Percentiles rank a stretch among this genome's conserved stretches.
Conservation (phyloP, 441 rosid genomes). For the Bruguiera hainesii region DNA sequence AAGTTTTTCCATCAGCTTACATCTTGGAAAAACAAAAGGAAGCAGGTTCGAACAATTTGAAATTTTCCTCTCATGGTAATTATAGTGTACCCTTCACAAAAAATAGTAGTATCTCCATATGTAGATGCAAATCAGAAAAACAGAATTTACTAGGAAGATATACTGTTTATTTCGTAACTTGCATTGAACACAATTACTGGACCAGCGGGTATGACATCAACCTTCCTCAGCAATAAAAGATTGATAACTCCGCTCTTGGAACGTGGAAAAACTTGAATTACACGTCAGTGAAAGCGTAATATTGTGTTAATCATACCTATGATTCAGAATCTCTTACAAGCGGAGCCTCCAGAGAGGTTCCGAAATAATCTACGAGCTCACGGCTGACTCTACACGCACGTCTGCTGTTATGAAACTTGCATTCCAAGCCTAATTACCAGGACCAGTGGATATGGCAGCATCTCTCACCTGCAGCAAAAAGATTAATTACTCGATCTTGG, state of each 20-base stretch:
- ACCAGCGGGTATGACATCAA: too few relatives aligned
- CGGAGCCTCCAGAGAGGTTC: too few relatives aligned
- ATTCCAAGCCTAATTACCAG: conserved; percentile 72
- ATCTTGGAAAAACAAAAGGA: conserved; percentile 94
- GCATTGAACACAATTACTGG: too few relatives aligned
- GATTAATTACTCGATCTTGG: conserved; percentile 19
- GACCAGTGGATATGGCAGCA: conserved; percentile 65
- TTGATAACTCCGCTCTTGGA: too few relatives aligned
- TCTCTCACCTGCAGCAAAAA: conserved; percentile 68
- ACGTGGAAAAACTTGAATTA: too few relatives aligned
- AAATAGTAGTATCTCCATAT: conserved; percentile 15
- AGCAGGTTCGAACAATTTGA: conserved; percentile 70
- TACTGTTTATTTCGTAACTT: conserved; percentile 17
- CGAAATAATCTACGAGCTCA: too few relatives aligned
- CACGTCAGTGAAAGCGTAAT: too few relatives aligned
- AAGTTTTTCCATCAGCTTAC: conserved; percentile 30
- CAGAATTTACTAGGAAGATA: conserved; percentile 65
- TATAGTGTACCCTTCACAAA: conserved; percentile 80
- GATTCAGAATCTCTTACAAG: too few relatives aligned
- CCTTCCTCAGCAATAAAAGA: too few relatives aligned
- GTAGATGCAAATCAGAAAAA: conserved; percentile 16
- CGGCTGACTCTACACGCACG: background rate
- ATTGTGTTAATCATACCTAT: too few relatives aligned
- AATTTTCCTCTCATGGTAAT: conserved; percentile 63
- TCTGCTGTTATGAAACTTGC: conserved; percentile 90